A percentile compares a stretch with the other conserved stretches of the same genome.
Conservation (phyloP, 2,329 filamentous ascomycete species). For the Helotiales sp. region DNA sequence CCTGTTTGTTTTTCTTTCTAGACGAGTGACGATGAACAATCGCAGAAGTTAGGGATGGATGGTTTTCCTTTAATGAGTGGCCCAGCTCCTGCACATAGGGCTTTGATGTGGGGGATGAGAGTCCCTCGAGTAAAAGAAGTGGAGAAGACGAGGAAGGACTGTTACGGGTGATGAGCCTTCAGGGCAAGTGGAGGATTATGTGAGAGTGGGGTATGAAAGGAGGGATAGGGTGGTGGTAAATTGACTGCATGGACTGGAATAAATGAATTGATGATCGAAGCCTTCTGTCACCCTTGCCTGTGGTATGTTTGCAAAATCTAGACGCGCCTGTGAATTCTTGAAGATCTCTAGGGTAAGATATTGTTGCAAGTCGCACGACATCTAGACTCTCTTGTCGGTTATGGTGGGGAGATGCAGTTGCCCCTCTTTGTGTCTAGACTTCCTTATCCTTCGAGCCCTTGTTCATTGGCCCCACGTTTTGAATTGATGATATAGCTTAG, state of each 20-base stretch:
- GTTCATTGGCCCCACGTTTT: too few species aligned
- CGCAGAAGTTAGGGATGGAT: not conserved
- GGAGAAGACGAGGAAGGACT: not conserved
- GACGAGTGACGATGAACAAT: too few species aligned
- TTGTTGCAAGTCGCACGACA: not conserved
- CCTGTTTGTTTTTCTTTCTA: not conserved
- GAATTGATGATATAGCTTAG: too few species aligned
- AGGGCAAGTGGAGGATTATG: too few species aligned
- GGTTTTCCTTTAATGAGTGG: not conserved
- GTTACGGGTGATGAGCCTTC: not conserved
- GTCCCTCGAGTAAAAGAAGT: not conserved
- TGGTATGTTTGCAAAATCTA: not conserved
- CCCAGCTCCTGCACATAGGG: not conserved
- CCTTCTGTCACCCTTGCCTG: not conserved
- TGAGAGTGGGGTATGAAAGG: not conserved
- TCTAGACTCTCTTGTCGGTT: not conserved
- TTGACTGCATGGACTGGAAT: not conserved
- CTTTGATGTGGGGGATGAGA: not conserved
- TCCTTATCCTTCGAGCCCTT: too few species aligned
- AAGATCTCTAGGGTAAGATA: not conserved
- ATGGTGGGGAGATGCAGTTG: too few species aligned
- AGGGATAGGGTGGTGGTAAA: not conserved
- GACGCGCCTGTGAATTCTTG: not conserved
- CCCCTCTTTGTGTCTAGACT: not conserved
- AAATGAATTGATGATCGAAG: not conserved